Base-by-base conservation (phyloP, 1,139 yeast species). In the Candida neerlandica region DNA sequence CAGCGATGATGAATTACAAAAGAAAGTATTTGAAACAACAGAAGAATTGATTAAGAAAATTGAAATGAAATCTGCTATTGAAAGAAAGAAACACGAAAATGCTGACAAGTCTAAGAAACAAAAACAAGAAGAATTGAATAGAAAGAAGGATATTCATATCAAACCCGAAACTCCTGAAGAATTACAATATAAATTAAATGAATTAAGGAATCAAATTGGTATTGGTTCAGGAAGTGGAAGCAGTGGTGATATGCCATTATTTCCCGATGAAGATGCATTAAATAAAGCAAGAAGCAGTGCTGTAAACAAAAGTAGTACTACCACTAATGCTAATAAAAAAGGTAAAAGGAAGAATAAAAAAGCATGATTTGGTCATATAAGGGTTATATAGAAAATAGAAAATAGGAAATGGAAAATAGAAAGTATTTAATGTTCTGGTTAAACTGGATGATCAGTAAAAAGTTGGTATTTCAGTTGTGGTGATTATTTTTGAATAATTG, bases 21-120 rank as follows among this genome's bases (percentile, higher is more conserved):
- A 77, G 54, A 56, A 71, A 48, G 63, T 92, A n/a, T 90, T 73
- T 60, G 86, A 83, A 15, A 70, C 72, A 45, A 89, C 96, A 0
- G 85, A 75, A 46, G 70, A 72, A 51, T 63, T 78, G 39, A 83
- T 92, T 43, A 78, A 69, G 5, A 68, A 67, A 10, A 65, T 87
- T 21, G 98, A 92, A 62, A 87, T 81, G 65, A 76, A 75, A 53
- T 78, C 89, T 37, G 97, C 96, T 0, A 69, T 82, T 14, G 82
- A 78, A 59, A 68, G 92, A 46, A 85, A 82, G 56, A 70, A 63
- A 53, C 61, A 60, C 46, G 69, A 65, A 46, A 33, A 42, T 23
- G n/a, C 32, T 1, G 47, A 43, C n/a, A 70, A 66, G 47, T 59
- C 64, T 46, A 51, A 48, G 14, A 52, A 54, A 41, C 51, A 63